Evolutionary conservation across 306 rosid genomes (phyloP).

Genomic region (Vicia faba): DNA sequence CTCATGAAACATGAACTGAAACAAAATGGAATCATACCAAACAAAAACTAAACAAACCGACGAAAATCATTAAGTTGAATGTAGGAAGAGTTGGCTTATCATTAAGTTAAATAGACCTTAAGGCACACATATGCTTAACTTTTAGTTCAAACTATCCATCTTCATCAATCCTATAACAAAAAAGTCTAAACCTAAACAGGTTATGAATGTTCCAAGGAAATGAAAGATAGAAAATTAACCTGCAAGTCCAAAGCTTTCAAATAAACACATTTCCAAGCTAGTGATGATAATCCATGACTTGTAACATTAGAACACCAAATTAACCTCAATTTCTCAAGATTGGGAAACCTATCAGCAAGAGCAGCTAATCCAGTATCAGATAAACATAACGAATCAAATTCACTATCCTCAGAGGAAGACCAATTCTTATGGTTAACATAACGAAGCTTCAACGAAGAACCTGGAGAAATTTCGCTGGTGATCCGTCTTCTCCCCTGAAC

Average conservation of each 20-base stretch:
- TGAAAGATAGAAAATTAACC: conserved; percentile 44
- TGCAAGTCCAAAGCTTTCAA: conserved; percentile 86
- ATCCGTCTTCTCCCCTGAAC: conserved; percentile 58
- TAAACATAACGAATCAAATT: conserved; percentile 52
- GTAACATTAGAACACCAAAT: conserved; percentile 89
- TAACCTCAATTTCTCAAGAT: conserved; percentile 76
- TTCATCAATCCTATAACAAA: neutral
- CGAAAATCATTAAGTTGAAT: too few species aligned
- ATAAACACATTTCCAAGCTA: conserved; percentile 60
- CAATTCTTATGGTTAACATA: conserved; percentile 38
- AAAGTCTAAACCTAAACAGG: neutral
- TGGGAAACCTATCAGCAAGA: conserved; percentile 71
- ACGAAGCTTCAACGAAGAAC: conserved; percentile 45
- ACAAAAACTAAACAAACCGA: neutral
- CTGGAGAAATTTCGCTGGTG: conserved; percentile 13
- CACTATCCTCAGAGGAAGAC: conserved; percentile 47
- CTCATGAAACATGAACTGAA: too few species aligned
- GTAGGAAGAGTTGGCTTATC: too few species aligned
- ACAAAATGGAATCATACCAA: too few species aligned
- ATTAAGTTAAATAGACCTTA: too few species aligned
- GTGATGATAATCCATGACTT: too few species aligned
- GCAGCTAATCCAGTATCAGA: conserved; percentile 84
- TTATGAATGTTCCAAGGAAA: too few species aligned
- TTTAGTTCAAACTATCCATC: conserved; percentile 17
- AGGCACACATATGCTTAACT: neutral